phyloP scores from a whole-genome alignment of 108 stramenopile species.

The Aurantiochytrium sp. region DNA sequence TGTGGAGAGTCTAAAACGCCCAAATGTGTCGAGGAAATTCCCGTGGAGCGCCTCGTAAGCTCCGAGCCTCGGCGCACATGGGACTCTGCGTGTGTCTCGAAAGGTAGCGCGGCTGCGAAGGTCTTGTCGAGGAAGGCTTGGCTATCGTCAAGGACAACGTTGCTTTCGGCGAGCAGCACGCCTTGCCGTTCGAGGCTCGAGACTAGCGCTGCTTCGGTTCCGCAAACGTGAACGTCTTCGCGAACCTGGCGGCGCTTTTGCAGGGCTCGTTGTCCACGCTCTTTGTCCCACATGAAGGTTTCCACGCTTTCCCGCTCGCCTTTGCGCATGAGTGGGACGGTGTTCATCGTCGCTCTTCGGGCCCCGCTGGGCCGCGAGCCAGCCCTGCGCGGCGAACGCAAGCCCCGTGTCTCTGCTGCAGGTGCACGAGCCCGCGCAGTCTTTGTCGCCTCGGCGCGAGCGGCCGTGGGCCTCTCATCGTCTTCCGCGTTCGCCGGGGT shows the following conservation, averaged over 20 bases:
- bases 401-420: too few relatives aligned
- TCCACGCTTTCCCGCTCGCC: neutral
- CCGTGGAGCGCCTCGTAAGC: neutral
- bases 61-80: neutral
- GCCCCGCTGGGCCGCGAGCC: neutral
- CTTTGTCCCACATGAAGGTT: neutral
- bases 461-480: too few relatives aligned
- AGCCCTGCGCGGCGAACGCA: neutral
- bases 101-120: neutral
- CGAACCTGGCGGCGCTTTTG: neutral
- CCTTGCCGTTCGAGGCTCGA: neutral
- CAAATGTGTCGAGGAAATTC: too few relatives aligned
- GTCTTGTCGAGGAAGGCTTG: neutral
- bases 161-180: neutral
- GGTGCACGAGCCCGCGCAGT: too few relatives aligned
- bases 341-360: neutral
- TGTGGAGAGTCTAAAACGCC: too few relatives aligned
- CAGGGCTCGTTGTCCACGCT: neutral
- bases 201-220: neutral
- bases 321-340: neutral
- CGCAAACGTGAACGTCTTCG: neutral
- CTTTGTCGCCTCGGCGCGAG: too few relatives aligned
- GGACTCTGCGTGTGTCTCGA: neutral
- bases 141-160: neutral
- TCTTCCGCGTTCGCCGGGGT: too few relatives aligned